These are phyloP conservation scores for Brassica hybrid DNA, from an alignment of 441 rosid genomes.

Conservation along the genomic window DNA sequence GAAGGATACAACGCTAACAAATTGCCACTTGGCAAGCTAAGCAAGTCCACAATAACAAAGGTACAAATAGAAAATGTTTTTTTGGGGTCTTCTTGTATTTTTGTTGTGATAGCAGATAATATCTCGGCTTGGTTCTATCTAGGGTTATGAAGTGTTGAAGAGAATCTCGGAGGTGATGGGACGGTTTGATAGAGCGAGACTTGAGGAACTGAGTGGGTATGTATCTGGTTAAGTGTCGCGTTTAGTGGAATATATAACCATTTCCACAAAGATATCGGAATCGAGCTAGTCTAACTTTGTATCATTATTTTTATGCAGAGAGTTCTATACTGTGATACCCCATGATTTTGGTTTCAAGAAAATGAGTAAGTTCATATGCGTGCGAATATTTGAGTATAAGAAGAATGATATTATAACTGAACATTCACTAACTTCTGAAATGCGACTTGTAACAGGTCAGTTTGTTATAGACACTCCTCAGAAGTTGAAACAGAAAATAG, in stretches of 20 bases:
- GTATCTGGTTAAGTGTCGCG: conserved; percentile 31
- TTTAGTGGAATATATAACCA: conserved; percentile 6
- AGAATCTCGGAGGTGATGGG: conserved; percentile 68
- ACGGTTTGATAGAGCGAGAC: conserved; percentile 52
- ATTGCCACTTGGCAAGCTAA: conserved; percentile 94
- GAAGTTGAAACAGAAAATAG: not conserved
- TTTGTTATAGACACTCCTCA: conserved; percentile 88
- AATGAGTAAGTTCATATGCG: conserved; percentile 67
- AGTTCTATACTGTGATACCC: conserved; percentile 89
- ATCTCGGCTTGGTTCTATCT: conserved; percentile 29
- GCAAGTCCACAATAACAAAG: conserved; percentile 82
- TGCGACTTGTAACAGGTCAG: conserved; percentile 65
- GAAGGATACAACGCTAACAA: conserved; percentile 89
- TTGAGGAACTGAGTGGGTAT: conserved; percentile 88
- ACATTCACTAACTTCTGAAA: conserved; percentile 27
- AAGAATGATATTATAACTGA: not conserved
- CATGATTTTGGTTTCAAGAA: conserved; percentile 91
- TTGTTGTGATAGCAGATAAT: no score
- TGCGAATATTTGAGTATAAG: not conserved
- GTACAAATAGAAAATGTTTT: conserved; percentile 41
- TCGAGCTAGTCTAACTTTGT: not conserved
- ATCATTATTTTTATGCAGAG: conserved; percentile 52
- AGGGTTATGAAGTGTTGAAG: conserved; percentile 91
- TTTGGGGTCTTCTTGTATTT: not conserved
- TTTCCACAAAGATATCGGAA: conserved; percentile 1